phyloP scores from a whole-genome alignment of 768 basidiomycete genomes.

The Termitomyces sp. region DNA sequence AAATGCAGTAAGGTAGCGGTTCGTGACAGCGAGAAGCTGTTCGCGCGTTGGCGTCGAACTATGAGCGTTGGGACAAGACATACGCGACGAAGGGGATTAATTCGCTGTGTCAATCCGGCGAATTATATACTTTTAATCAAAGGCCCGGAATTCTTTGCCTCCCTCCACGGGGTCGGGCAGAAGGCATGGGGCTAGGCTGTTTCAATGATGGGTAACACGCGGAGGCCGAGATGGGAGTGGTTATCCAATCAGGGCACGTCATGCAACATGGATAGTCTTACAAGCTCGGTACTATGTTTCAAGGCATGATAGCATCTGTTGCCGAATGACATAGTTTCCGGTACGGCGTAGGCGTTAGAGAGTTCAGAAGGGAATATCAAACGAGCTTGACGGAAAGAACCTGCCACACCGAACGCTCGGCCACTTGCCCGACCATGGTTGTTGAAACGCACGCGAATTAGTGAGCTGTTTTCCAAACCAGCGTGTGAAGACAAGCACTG shows the following conservation, averaged over 20 bases:
- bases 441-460: background rate
- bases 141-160: conserved; percentile 1
- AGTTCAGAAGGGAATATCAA: background rate
- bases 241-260: conserved; percentile 2
- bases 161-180: conserved; percentile 27
- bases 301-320: background rate
- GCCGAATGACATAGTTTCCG: background rate
- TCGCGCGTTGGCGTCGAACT: conserved; percentile 16
- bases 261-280: background rate
- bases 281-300: background rate
- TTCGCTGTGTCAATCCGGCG: conserved; percentile 5
- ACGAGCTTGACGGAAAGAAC: background rate
- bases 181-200: conserved; percentile 19
- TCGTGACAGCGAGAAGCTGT: conserved; percentile 26
- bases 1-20: conserved; percentile 32
- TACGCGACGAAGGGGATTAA: background rate
- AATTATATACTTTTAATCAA: conserved; percentile 16
- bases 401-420: conserved; percentile 3
- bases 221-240: conserved; percentile 9
- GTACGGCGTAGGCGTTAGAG: background rate
- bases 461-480: background rate
- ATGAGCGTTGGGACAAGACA: background rate
- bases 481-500: background rate
- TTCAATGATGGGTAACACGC: conserved; percentile 10
- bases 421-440: conserved; percentile 2